phyloP scores from a whole-genome alignment of 768 basidiomycete genomes.

The Mycena leptocephala region DNA sequence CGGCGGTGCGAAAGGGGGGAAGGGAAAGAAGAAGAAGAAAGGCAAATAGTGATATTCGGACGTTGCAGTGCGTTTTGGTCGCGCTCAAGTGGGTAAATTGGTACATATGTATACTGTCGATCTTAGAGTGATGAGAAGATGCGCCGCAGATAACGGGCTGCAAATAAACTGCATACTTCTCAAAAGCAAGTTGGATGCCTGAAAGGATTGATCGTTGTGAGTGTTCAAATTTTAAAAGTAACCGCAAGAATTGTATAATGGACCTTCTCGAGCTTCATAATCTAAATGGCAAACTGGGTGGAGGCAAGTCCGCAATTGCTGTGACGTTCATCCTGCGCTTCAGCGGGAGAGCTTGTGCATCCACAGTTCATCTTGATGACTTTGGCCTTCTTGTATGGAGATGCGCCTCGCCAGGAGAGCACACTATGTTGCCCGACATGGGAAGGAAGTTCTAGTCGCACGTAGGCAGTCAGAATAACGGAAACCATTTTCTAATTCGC shows the following conservation, averaged over 20 bases:
- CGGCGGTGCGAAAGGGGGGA: constrained; percentile 17
- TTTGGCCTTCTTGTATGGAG: no score
- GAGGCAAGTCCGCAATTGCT: no score
- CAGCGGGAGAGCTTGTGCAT: no score
- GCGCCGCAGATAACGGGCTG: neutral
- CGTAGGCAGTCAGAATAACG: no score
- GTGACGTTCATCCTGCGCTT: no score
- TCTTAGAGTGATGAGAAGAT: neutral
- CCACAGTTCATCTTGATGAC: no score
- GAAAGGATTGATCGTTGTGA: constrained; percentile 1
- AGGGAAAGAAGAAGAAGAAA: constrained; percentile 25
- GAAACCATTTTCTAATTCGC: no score
- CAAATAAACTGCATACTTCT: constrained; percentile 8
- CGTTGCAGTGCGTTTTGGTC: neutral
- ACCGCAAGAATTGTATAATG: neutral
- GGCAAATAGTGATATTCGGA: constrained; percentile 6
- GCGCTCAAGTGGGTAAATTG: constrained; percentile 2
- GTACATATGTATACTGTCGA: neutral
- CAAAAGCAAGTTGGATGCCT: constrained; percentile 5
- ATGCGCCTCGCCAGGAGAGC: no score
- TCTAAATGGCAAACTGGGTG: no score
- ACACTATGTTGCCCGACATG: no score
- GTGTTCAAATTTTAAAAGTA: constrained; percentile 1
- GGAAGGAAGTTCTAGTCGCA: no score
- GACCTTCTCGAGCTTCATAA: no score